Conservation (phyloP, 129 eudicot genomes). For the Flaveria linearis region DNA sequence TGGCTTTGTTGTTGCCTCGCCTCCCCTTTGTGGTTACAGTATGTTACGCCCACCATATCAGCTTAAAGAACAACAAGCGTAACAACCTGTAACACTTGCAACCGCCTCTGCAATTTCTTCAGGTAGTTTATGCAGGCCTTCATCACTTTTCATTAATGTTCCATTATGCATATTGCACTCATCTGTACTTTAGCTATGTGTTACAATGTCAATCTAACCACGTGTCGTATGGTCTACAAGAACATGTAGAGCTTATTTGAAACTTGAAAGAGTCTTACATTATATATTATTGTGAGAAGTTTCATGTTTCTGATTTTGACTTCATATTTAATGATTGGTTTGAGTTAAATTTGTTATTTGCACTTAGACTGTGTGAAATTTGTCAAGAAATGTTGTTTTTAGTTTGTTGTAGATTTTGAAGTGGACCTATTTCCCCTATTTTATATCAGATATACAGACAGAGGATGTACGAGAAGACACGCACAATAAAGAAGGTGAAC, state of each 20-base stretch:
- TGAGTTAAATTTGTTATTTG: not conserved
- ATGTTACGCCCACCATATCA: no score
- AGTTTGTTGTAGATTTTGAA: not conserved
- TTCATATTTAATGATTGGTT: slow-evolving; percentile 16
- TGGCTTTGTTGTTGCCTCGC: no score
- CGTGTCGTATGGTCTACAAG: not conserved
- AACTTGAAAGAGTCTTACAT: not conserved
- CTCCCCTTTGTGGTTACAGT: no score
- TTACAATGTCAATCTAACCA: not conserved
- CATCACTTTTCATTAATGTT: not conserved
- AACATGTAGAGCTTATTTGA: not conserved
- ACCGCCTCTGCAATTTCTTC: slow-evolving; percentile 13
- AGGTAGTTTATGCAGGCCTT: slow-evolving; percentile 18
- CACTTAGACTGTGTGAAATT: not conserved
- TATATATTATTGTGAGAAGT: not conserved
- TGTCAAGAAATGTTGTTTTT: not conserved
- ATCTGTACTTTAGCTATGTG: not conserved
- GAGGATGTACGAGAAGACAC: slow-evolving; percentile 33
- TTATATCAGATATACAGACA: slow-evolving; percentile 30
- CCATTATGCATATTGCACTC: slow-evolving; percentile 5
- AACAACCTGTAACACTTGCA: no score
- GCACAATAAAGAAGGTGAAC: slow-evolving; percentile 49
- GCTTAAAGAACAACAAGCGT: no score
- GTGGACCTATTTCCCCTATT: not conserved
- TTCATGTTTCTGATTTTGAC: not conserved